Evolutionary conservation across 805 yeast genomes (phyloP).

Genomic region (Candida montana): DNA sequence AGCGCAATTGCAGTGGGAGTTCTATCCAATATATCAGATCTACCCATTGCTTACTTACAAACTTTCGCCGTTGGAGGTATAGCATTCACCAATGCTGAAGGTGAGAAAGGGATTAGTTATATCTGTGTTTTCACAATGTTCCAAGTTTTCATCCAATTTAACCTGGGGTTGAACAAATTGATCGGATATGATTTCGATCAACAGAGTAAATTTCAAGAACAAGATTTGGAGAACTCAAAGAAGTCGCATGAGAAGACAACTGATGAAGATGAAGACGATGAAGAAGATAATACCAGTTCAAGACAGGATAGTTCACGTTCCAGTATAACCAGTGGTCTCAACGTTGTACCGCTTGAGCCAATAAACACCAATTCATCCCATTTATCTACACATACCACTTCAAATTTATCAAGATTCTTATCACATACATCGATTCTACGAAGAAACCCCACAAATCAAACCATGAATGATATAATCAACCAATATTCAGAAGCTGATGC

Average conservation of each 20-base stretch:
- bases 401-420: conserved; percentile 3
- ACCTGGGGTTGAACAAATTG: conserved; percentile 67
- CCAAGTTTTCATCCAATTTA: conserved; percentile 58
- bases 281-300: conserved; percentile 1
- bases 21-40: conserved; percentile 69
- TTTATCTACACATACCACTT: not conserved
- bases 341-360: conserved; percentile 5
- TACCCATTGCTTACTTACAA: conserved; percentile 73
- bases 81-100: conserved; percentile 52
- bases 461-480: conserved; percentile 40
- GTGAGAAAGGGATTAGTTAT: conserved; percentile 76
- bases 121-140: conserved; percentile 71
- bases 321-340: not conserved
- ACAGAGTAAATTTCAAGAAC: conserved; percentile 8
- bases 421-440: conserved; percentile 6
- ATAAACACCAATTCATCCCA: not conserved
- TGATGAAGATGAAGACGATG: not conserved
- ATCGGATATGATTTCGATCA: conserved; percentile 55
- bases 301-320: conserved; percentile 2
- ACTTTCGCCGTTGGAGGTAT: conserved; percentile 42
- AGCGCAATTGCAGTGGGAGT: conserved; percentile 66
- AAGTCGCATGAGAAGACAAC: no score
- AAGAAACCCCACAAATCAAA: conserved; percentile 10
- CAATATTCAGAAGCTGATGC: conserved; percentile 34
- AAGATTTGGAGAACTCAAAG: not conserved